Percentiles rank a stretch among this genome's conserved stretches.
Conservation (phyloP, 2,329 filamentous ascomycete genomes). For the Monosporascus cannonballus region DNA sequence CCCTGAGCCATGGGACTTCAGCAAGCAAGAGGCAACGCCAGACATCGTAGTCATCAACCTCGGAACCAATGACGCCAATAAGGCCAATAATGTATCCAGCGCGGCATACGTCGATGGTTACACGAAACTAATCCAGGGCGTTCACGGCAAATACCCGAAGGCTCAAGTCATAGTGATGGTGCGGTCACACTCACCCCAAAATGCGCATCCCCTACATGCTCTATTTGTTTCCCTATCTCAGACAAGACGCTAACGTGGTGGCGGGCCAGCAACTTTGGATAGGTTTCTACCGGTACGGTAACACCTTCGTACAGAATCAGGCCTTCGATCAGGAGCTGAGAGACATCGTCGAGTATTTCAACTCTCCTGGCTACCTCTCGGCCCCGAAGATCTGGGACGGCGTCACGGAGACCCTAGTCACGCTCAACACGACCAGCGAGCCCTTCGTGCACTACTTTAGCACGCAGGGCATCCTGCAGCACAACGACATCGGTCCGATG, state of each 20-base stretch:
- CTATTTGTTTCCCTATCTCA: constrained; percentile 1
- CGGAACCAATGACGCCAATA: constrained; percentile 41
- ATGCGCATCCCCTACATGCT: no score
- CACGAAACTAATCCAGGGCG: constrained; percentile 38
- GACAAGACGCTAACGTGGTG: background rate
- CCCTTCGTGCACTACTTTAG: constrained; percentile 57
- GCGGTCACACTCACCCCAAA: constrained; percentile 1
- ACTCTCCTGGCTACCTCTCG: constrained; percentile 34
- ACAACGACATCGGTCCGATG: constrained; percentile 54
- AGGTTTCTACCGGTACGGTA: constrained; percentile 44
- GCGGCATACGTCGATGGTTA: constrained; percentile 34
- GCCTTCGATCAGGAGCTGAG: constrained; percentile 45
- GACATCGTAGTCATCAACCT: constrained; percentile 42
- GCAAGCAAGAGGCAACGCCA: constrained; percentile 31
- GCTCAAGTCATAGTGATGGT: constrained; percentile 40
- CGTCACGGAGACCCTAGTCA: constrained; percentile 30
- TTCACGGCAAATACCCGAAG: constrained; percentile 40
- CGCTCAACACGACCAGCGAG: constrained; percentile 23
- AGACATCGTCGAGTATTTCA: constrained; percentile 46
- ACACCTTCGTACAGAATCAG: constrained; percentile 40
- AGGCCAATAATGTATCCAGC: constrained; percentile 33
- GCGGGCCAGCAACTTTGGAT: constrained; percentile 34
- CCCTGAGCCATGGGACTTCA: constrained; percentile 39
- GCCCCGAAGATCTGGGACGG: constrained; percentile 34
- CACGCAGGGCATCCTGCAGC: constrained; percentile 53